phyloP scores from a whole-genome alignment of 2,329 filamentous ascomycete genomes.

The Fusarium newnesense region DNA sequence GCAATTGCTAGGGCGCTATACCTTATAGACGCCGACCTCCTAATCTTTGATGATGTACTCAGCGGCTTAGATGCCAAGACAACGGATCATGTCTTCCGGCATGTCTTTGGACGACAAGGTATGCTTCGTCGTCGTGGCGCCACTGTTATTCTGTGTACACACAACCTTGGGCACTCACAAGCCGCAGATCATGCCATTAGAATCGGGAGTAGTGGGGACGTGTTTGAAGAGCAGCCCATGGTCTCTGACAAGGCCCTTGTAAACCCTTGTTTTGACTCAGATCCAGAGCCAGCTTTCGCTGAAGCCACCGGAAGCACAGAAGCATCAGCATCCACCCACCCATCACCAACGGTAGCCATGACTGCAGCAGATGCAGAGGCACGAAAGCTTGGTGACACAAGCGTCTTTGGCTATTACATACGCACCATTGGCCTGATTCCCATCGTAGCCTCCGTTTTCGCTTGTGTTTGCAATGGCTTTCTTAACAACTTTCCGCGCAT shows the following conservation, averaged over 20 bases:
- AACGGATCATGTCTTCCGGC: conserved; percentile 53
- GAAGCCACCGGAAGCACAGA: too few relatives aligned
- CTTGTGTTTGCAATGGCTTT: conserved; percentile 41
- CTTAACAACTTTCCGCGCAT: conserved; percentile 46
- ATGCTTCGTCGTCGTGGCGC: conserved; percentile 50
- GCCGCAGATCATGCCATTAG: neutral
- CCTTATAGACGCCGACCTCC: conserved; percentile 46
- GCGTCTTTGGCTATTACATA: neutral
- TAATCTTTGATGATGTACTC: conserved; percentile 58
- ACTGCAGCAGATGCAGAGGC: neutral
- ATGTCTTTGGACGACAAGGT: conserved; percentile 54
- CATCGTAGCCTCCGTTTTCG: conserved; percentile 28
- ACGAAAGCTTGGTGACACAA: neutral
- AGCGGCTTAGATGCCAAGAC: conserved; percentile 58
- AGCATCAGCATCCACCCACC: fast-evolving
- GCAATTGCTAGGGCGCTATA: conserved; percentile 58
- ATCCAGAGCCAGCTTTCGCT: neutral
- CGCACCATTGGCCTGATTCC: neutral
- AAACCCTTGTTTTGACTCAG: neutral
- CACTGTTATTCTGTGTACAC: conserved; percentile 55
- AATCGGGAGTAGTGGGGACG: neutral
- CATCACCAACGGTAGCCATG: neutral
- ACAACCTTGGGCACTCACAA: conserved; percentile 35
- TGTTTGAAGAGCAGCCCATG: neutral
- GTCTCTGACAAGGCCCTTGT: neutral